Conservation (phyloP, 345 rosid species). For the Erysimum cheiranthoides region DNA sequence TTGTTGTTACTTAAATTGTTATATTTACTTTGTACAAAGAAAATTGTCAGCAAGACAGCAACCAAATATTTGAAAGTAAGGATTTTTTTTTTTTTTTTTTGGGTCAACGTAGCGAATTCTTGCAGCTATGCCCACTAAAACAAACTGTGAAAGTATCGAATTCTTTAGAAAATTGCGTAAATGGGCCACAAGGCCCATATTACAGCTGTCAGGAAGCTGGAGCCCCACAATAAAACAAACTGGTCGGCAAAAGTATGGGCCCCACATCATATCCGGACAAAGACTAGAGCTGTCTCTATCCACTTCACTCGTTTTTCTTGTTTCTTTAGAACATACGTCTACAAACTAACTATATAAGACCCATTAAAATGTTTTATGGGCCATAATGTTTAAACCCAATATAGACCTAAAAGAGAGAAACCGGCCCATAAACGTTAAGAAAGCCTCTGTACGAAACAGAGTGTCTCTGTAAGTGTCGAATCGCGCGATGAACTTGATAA, state of each 20-base stretch:
- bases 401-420: neutral
- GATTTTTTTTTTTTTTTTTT: too few relatives aligned
- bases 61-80: too few relatives aligned
- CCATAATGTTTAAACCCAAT: conserved; percentile 20
- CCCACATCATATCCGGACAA: conserved; percentile 24
- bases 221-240: conserved; percentile 27
- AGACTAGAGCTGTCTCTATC: neutral
- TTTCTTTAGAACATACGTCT: neutral
- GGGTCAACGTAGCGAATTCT: too few relatives aligned
- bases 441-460: conserved; percentile 9
- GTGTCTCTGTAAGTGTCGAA: neutral
- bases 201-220: conserved; percentile 23
- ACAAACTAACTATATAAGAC: neutral
- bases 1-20: too few relatives aligned
- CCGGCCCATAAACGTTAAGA: neutral
- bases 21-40: too few relatives aligned
- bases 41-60: too few relatives aligned
- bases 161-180: neutral
- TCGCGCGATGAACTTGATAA: conserved; percentile 19
- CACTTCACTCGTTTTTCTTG: neutral
- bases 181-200: conserved; percentile 23
- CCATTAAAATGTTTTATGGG: neutral
- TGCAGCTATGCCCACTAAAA: too few relatives aligned
- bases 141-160: neutral
- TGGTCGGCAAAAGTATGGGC: conserved; percentile 24